These are phyloP conservation scores for Fusarium odoratissimum DNA, from an alignment of 2,329 filamentous ascomycete genomes.

Conservation along the genomic window DNA sequence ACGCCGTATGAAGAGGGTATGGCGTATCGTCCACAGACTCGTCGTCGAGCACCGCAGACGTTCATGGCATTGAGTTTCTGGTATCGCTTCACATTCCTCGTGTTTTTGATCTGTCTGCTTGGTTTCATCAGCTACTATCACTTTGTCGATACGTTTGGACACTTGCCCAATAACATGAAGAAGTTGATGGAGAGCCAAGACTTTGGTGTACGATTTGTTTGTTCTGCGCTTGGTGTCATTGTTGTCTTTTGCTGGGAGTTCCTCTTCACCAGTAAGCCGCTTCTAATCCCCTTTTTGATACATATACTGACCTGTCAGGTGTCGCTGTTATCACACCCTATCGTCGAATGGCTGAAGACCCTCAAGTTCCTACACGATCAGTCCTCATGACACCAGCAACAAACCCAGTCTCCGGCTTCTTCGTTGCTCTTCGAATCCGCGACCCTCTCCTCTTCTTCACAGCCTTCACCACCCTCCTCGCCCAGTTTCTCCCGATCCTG, in stretches of 20 bases:
- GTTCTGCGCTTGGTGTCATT: slow-evolving; percentile 55
- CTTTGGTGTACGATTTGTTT: slow-evolving; percentile 58
- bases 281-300: neutral
- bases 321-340: slow-evolving; percentile 58
- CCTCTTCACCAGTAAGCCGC: slow-evolving; percentile 53
- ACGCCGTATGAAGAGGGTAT: slow-evolving; percentile 28
- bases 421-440: slow-evolving; percentile 34
- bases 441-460: slow-evolving; percentile 56
- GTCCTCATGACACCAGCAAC: slow-evolving; percentile 56
- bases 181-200: slow-evolving; percentile 53
- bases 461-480: slow-evolving; percentile 56
- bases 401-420: slow-evolving; percentile 58
- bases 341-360: slow-evolving; percentile 50
- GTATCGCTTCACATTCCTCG: slow-evolving; percentile 49
- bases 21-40: slow-evolving; percentile 13
- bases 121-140: slow-evolving; percentile 55
- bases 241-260: slow-evolving; percentile 56
- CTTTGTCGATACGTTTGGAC: slow-evolving; percentile 39
- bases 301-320: slow-evolving; percentile 28
- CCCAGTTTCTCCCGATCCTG: slow-evolving; percentile 61
- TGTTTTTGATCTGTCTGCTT: slow-evolving; percentile 50
- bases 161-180: slow-evolving; percentile 45
- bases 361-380: slow-evolving; percentile 49
- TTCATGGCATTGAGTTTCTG: slow-evolving; percentile 52
- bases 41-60: slow-evolving; percentile 36